Base-by-base conservation (phyloP, 108 stramenopile species). In the Epipyxis sp. region DNA sequence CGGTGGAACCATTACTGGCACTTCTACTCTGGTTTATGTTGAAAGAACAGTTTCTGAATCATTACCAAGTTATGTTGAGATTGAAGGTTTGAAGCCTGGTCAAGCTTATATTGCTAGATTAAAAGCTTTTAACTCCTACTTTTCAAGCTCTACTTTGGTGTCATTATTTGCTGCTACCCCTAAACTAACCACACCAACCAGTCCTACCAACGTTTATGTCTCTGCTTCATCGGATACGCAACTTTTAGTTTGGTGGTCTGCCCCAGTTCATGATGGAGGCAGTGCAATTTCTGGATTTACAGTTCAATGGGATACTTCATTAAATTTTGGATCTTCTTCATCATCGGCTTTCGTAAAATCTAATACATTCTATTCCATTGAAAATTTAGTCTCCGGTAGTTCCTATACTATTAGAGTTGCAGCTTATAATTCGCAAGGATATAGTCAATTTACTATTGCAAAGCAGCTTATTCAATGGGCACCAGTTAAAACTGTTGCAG, bases 391-490 rank as follows among this genome's bases (percentile, higher is more conserved):
- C 20, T 37, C 71, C 1, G 82, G 82, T 1, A 20, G 62, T 1
- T 6, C 37, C 25, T 86, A 86, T 69, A 85, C 78, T 44, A 76
- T 86, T 46, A 37, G 86, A 30, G 84, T 86, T 3, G 82, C 84
- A 25, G 86, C 86, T 27, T 42, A 72, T 30, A 86, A 85, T 41
- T 59, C 76, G 0, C 58, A 77, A 27, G 86, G 86, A 1, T 80
- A 80, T 72, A 77, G 84, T 20, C 81, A 40, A 0, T 86, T 80
- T 80, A 44, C 40, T 32, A 20, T 30, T 27, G 77, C 77, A 6
- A 1, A 16, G 1, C 59, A 1, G 59, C 41, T 3, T 37, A 13
- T 67, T 13, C 42, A 81, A 65, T 54, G 77, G 25, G 42, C 76
- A 1, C 43, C n/a, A 20, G 44, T 62, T 10, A 13, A 65, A 10